Evolutionary conservation across 2,329 filamentous ascomycete species (phyloP).

Genomic region (Gliomastix tumulicola): DNA sequence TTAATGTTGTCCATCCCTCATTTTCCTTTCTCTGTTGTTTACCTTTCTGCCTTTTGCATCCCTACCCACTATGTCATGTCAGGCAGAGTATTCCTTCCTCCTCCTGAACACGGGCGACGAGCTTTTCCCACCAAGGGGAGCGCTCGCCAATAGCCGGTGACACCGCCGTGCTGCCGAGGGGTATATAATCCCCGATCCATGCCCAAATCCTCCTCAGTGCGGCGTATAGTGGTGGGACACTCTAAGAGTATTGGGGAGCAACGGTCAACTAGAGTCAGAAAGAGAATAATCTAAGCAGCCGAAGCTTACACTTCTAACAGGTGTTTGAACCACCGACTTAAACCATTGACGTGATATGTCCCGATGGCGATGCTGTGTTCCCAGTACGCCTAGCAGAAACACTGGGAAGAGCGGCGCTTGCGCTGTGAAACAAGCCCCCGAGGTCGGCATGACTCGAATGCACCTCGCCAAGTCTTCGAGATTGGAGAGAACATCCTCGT

Average conservation of each 20-base stretch:
- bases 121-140: conserved; percentile 30
- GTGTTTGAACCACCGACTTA: conserved; percentile 22
- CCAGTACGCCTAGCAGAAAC: conserved; percentile 29
- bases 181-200: conserved; percentile 23
- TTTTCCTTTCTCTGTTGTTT: too few species aligned
- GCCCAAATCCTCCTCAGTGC: conserved; percentile 23
- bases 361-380: conserved; percentile 17
- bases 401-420: conserved; percentile 33
- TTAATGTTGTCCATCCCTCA: too few species aligned
- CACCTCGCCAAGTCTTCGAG: conserved; percentile 24
- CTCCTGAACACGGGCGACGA: conserved; percentile 22
- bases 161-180: conserved; percentile 6
- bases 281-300: too few species aligned
- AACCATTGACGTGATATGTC: conserved; percentile 25
- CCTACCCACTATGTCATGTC: too few species aligned
- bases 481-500: conserved; percentile 22
- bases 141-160: conserved; percentile 16
- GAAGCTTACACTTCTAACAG: conserved; percentile 33
- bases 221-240: conserved; percentile 28
- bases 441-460: conserved; percentile 32
- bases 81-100: conserved; percentile 28
- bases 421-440: conserved; percentile 29
- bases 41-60: too few species aligned
- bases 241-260: conserved; percentile 22
- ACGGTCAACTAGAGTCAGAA: too few species aligned